Conservation (phyloP, 2,329 filamentous ascomycete genomes). For the Penicillium sp. region DNA sequence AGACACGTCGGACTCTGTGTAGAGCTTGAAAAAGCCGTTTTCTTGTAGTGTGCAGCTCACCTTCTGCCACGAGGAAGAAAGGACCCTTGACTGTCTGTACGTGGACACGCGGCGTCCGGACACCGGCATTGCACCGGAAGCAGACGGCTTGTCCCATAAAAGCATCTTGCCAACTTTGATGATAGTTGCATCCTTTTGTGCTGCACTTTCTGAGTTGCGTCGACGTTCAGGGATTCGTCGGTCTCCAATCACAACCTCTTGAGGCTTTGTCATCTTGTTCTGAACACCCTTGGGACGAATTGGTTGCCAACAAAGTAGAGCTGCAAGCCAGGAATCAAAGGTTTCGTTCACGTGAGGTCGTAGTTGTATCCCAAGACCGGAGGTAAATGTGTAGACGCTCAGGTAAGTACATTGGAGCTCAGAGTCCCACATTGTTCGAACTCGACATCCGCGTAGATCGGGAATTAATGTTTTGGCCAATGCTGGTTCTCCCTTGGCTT, state of each 20-base stretch:
- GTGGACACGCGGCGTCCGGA: conserved; percentile 48
- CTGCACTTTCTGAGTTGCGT: conserved; percentile 48
- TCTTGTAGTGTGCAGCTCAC: conserved; percentile 94
- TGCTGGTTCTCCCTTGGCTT: conserved; percentile 50
- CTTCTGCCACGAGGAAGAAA: conserved; percentile 71
- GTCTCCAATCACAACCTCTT: conserved; percentile 45
- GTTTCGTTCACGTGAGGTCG: conserved; percentile 51
- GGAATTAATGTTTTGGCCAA: conserved; percentile 50
- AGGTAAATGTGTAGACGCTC: conserved; percentile 49
- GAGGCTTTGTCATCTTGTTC: conserved; percentile 51
- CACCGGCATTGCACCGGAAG: conserved; percentile 37
- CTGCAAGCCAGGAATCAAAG: conserved; percentile 53
- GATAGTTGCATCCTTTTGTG: conserved; percentile 71
- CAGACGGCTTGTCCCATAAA: conserved; percentile 77
- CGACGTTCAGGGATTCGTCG: conserved; percentile 44
- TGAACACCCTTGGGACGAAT: conserved; percentile 51
- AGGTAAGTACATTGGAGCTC: conserved; percentile 48
- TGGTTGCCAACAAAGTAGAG: conserved; percentile 52
- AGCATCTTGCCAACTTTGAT: conserved; percentile 94
- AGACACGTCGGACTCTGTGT: conserved; percentile 78
- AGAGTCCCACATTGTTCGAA: conserved; percentile 48
- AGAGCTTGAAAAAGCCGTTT: conserved; percentile 88
- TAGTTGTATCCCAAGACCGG: conserved; percentile 48
- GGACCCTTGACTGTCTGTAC: conserved; percentile 56
- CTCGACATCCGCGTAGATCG: conserved; percentile 50